Evolutionary conservation across 768 basidiomycete species (phyloP).

Genomic region (Termitomyces sp.): DNA sequence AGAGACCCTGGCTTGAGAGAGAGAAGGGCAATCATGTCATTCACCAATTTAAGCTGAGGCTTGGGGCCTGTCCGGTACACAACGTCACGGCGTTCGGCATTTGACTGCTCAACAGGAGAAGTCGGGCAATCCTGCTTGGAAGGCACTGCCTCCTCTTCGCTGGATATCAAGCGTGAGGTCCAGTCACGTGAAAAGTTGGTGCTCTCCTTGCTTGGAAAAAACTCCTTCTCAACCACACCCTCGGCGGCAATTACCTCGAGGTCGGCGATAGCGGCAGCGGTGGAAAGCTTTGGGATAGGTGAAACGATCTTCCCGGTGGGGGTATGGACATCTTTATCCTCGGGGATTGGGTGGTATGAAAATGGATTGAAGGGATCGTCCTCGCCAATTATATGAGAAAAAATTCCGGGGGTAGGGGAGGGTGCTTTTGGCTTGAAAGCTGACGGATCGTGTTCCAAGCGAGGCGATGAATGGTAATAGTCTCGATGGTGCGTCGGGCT

Average conservation of each 20-base stretch:
- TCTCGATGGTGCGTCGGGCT: background rate
- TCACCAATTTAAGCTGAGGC: background rate
- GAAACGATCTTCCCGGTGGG: background rate
- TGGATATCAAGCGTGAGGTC: background rate
- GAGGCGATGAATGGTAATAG: background rate
- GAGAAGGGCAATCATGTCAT: background rate
- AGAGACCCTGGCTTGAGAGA: background rate
- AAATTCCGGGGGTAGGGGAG: background rate
- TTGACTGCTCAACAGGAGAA: too few species aligned
- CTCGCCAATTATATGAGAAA: background rate
- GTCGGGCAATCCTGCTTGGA: background rate
- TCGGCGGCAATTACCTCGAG: background rate
- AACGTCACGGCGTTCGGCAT: background rate
- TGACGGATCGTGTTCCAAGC: too few species aligned
- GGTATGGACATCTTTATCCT: background rate
- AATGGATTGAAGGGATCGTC: slow-evolving; percentile 2
- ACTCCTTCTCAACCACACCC: background rate
- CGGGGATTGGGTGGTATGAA: background rate
- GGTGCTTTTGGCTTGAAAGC: background rate
- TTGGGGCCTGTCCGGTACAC: background rate
- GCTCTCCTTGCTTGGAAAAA: background rate
- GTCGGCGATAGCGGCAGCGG: background rate
- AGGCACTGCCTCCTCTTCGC: background rate
- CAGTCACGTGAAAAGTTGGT: background rate
- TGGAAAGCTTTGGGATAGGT: slow-evolving; percentile 3